Evolutionary conservation across 2,329 filamentous ascomycete genomes (phyloP).

Genomic region (Fusarium equiseti): DNA sequence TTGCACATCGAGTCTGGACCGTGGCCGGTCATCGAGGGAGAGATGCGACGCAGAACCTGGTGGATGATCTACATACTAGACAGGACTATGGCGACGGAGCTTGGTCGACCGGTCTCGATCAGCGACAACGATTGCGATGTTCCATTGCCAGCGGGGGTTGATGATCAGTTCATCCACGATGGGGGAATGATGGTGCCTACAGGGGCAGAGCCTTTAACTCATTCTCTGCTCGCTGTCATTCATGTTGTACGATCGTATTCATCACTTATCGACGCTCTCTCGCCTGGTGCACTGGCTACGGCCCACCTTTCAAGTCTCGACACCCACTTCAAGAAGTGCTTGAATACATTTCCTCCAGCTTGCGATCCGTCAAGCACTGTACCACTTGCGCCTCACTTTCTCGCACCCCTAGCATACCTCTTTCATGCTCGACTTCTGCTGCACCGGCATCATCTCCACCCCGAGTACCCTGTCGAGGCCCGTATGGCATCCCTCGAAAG

Average conservation of each 20-base stretch:
- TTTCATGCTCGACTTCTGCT: constrained; percentile 87
- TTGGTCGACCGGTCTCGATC: constrained; percentile 84
- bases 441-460: constrained; percentile 88
- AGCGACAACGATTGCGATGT: constrained; percentile 91
- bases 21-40: constrained; percentile 80
- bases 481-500: constrained; percentile 80
- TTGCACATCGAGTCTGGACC: constrained; percentile 80
- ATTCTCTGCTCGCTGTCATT: constrained; percentile 82
- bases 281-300: constrained; percentile 73
- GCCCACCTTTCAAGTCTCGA: constrained; percentile 83
- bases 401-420: constrained; percentile 82
- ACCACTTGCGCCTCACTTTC: constrained; percentile 77
- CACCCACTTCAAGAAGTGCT: constrained; percentile 79
- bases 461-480: constrained; percentile 73
- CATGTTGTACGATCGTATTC: constrained; percentile 84
- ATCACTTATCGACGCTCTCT: constrained; percentile 77
- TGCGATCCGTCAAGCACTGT: constrained; percentile 76
- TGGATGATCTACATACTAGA: constrained; percentile 95
- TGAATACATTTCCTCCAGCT: constrained; percentile 79
- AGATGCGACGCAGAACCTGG: constrained; percentile 91
- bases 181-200: constrained; percentile 65
- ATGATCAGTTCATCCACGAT: constrained; percentile 81
- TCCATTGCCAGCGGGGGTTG: constrained; percentile 79
- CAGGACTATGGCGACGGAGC: constrained; percentile 81
- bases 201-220: constrained; percentile 68